A percentile compares a stretch with the other conserved stretches of the same genome.
Evolutionary conservation across 257 asterid species (phyloP).

Genomic region (Avicennia marina): DNA sequence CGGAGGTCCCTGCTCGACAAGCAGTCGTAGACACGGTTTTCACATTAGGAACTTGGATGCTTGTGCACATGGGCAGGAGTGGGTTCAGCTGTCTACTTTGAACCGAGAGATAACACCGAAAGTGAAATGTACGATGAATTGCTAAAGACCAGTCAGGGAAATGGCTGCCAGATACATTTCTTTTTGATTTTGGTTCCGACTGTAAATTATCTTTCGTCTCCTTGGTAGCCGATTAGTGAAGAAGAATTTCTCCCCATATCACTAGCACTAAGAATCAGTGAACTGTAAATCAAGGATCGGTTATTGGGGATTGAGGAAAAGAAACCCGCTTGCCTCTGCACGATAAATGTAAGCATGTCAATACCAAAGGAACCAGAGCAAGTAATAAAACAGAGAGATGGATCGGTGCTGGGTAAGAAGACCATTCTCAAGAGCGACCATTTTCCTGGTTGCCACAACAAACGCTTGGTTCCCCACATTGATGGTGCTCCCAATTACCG

Average conservation of each 20-base stretch:
- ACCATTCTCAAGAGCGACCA: conserved; percentile 98
- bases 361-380: conserved; percentile 85
- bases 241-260: not conserved
- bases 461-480: conserved; percentile 73
- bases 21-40: conserved; percentile 21
- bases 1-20: conserved; percentile 19
- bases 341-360: conserved; percentile 33
- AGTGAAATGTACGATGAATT: conserved; percentile 17
- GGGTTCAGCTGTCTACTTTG: conserved; percentile 5
- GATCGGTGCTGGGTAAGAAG: conserved; percentile 95
- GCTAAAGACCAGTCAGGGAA: not conserved
- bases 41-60: conserved; percentile 19
- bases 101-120: conserved; percentile 1
- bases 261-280: conserved; percentile 8
- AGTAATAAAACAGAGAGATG: conserved; percentile 87
- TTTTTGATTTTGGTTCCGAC: not conserved
- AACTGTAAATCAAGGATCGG: conserved; percentile 20
- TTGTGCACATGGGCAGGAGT: conserved; percentile 14
- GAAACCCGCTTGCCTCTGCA: not conserved
- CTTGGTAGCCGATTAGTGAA: not conserved
- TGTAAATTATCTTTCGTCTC: conserved; percentile 7
- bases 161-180: conserved; percentile 1
- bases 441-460: conserved; percentile 99
- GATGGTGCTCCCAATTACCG: conserved; percentile 99
- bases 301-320: not conserved